phyloP scores from a whole-genome alignment of 192 early-diverging fungal genomes.

The Coemansia sp. region DNA sequence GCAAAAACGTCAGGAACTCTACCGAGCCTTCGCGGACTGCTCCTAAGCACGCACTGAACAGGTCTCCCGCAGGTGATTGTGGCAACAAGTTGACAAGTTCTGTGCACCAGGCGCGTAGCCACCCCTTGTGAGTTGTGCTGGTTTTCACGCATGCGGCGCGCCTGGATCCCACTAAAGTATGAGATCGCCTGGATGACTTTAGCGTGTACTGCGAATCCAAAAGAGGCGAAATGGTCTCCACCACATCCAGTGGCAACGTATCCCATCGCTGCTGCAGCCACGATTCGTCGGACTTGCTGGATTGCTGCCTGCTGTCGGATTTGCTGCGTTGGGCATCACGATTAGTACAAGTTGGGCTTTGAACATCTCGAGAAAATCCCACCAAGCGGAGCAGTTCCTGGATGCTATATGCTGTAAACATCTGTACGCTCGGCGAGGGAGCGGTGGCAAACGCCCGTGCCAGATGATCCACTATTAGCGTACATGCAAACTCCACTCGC shows the following conservation, averaged over 20 bases:
- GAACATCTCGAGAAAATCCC: constrained; percentile 38
- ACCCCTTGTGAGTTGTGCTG: constrained; percentile 15
- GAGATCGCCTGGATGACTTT: constrained; percentile 18
- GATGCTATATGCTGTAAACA: constrained; percentile 43
- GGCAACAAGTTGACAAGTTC: constrained; percentile 25
- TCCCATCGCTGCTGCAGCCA: constrained; percentile 38
- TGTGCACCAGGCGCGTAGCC: constrained; percentile 40
- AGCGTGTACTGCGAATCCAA: constrained; percentile 49
- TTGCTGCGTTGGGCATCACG: constrained; percentile 5
- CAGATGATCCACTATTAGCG: constrained; percentile 43
- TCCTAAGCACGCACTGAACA: constrained; percentile 39
- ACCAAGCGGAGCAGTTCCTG: constrained; percentile 45
- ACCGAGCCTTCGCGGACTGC: constrained; percentile 37
- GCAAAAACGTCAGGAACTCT: constrained; percentile 32
- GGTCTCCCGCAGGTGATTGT: constrained; percentile 3
- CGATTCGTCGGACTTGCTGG: constrained; percentile 3
- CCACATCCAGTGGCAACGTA: constrained; percentile 31
- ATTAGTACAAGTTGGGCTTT: constrained; percentile 3
- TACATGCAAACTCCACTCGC: constrained; percentile 43
- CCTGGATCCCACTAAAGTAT: not conserved
- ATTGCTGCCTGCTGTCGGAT: constrained; percentile 4
- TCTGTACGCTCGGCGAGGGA: constrained; percentile 44
- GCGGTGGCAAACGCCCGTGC: constrained; percentile 45
- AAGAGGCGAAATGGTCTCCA: constrained; percentile 28
- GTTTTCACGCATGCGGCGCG: constrained; percentile 21